Evolutionary conservation across 305 asterid species (phyloP).

Genomic region (Fraxinus ornus): DNA sequence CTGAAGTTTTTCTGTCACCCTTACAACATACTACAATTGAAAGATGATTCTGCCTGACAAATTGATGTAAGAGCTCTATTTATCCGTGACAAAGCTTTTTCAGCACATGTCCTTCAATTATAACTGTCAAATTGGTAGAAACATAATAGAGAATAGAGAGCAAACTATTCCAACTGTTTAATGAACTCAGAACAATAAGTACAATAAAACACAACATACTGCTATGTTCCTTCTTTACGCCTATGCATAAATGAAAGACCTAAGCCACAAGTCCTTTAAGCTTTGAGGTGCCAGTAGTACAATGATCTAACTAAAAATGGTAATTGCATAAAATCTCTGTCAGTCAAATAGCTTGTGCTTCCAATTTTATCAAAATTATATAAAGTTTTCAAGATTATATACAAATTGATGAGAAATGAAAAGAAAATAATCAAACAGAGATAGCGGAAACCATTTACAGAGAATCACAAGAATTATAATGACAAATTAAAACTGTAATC

Average conservation of each 20-base stretch:
- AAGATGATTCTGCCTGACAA: background rate
- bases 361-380: background rate
- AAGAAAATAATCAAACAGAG: background rate
- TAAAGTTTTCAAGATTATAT: background rate
- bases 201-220: too few relatives aligned
- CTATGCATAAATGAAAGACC: background rate
- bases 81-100: background rate
- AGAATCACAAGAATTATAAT: background rate
- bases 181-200: too few relatives aligned
- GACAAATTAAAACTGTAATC: background rate
- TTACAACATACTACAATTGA: background rate
- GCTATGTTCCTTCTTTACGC: too few relatives aligned
- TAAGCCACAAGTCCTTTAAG: background rate
- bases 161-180: too few relatives aligned
- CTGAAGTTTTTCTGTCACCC: constrained; percentile 1
- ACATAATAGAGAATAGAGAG: too few relatives aligned
- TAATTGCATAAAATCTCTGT: background rate
- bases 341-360: background rate
- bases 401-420: background rate
- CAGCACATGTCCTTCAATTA: background rate
- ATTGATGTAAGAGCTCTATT: constrained; percentile 10
- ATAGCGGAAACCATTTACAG: background rate
- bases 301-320: background rate
- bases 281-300: background rate
- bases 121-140: background rate